A percentile compares a stretch with the other conserved stretches of the same genome.
Conservation (phyloP, 2,329 filamentous ascomycete genomes). For the Cladosporium halotolerans region DNA sequence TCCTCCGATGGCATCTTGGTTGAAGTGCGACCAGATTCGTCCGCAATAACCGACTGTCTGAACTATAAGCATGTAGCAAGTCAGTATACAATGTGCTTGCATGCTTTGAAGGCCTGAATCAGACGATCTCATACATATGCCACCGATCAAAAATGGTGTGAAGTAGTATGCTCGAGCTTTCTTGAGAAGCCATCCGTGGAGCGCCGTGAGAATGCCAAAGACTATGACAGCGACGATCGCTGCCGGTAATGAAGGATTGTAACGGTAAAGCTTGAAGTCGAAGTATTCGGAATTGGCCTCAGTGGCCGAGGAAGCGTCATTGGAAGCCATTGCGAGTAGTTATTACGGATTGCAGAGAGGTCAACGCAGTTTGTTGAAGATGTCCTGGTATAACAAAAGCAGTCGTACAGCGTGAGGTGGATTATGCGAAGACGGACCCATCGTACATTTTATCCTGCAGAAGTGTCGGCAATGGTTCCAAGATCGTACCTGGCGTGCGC, state of each 20-base stretch:
- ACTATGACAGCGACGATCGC: constrained; percentile 43
- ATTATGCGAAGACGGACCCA: no score
- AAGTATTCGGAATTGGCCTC: background rate
- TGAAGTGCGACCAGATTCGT: constrained; percentile 26
- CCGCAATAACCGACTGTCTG: constrained; percentile 40
- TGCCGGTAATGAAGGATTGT: constrained; percentile 41
- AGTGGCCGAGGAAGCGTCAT: no score
- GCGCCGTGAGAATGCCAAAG: constrained; percentile 37
- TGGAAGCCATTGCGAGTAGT: no score
- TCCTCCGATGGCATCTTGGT: constrained; percentile 26
- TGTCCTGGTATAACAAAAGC: no score
- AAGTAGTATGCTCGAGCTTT: constrained; percentile 46
- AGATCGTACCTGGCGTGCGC: no score
- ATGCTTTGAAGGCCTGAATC: constrained; percentile 21
- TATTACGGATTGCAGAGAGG: no score
- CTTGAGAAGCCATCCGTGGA: constrained; percentile 39
- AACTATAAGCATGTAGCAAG: constrained; percentile 24
- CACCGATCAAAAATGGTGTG: constrained; percentile 41
- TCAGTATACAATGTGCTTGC: background rate
- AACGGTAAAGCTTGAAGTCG: constrained; percentile 22
- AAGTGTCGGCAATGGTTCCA: no score
- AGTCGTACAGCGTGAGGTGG: no score
- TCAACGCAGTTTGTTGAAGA: no score
- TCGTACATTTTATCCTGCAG: no score
- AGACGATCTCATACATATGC: constrained; percentile 33